phyloP scores from a whole-genome alignment of 352 stramenopile species.

The Pythium sukuiense region DNA sequence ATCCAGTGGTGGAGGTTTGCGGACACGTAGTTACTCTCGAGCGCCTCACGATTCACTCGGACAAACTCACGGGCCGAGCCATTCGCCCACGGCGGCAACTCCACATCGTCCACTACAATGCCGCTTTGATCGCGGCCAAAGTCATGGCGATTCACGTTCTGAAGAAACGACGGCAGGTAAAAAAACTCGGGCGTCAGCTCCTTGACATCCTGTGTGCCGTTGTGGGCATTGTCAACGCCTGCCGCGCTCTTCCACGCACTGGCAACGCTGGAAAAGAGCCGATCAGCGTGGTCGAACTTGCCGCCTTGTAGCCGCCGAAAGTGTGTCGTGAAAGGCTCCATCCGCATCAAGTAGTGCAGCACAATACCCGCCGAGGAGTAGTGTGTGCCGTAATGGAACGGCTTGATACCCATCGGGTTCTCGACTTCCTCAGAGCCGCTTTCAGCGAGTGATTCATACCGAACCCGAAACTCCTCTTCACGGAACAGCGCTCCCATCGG shows the following conservation, averaged over 20 bases:
- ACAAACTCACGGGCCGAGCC: slow-evolving; percentile 94
- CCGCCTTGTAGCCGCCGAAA: slow-evolving; percentile 94
- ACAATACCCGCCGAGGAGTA: slow-evolving; percentile 94
- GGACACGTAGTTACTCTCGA: slow-evolving; percentile 96
- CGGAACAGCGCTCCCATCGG: slow-evolving; percentile 97
- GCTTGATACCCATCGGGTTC: slow-evolving; percentile 50
- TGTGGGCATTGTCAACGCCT: slow-evolving; percentile 61
- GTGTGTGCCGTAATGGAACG: slow-evolving; percentile 96
- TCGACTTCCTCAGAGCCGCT: slow-evolving; percentile 29
- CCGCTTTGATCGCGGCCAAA: slow-evolving; percentile 92
- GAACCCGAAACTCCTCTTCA: slow-evolving; percentile 71
- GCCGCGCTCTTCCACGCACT: slow-evolving; percentile 90
- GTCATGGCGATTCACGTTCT: slow-evolving; percentile 94
- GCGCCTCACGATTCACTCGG: slow-evolving; percentile 91
- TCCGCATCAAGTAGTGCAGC: slow-evolving; percentile 96
- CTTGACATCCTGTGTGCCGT: slow-evolving; percentile 95
- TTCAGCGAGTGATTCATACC: slow-evolving; percentile 64
- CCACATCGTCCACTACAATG: slow-evolving; percentile 87
- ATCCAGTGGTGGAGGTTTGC: slow-evolving; percentile 97
- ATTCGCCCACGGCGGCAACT: slow-evolving; percentile 93
- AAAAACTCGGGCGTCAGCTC: slow-evolving; percentile 99
- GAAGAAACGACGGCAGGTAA: slow-evolving; percentile 93
- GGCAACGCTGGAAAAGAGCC: slow-evolving; percentile 94
- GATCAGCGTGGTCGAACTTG: slow-evolving; percentile 98
- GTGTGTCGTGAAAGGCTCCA: slow-evolving; percentile 96